Percentiles rank a stretch among this genome's conserved stretches.
phyloP scores from a whole-genome alignment of 176 grass and related monocot genomes.

The Miscanthus lutarioriparius region DNA sequence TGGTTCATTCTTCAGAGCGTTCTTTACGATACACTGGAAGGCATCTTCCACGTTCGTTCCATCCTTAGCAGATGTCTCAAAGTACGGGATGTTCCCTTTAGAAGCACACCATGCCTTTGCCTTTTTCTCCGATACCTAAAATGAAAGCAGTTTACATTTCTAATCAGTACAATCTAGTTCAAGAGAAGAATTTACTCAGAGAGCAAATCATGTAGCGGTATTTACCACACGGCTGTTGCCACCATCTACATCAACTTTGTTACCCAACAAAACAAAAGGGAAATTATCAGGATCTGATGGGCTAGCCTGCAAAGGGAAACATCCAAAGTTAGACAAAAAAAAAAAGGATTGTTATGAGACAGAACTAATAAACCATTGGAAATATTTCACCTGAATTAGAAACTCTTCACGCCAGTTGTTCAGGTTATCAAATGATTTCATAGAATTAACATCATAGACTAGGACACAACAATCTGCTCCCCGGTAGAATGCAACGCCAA shows the following conservation, averaged over 20 bases:
- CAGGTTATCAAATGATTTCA: slow-evolving; percentile 88
- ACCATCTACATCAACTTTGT: slow-evolving; percentile 83
- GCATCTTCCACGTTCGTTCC: slow-evolving; percentile 91
- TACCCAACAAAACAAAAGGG: slow-evolving; percentile 83
- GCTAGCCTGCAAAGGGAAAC: slow-evolving; percentile 58
- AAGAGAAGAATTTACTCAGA: background rate
- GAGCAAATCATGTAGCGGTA: background rate
- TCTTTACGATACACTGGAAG: slow-evolving; percentile 87
- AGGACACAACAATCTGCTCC: slow-evolving; percentile 92
- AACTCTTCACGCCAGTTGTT: slow-evolving; percentile 89
- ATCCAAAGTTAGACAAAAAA: slow-evolving; percentile 25
- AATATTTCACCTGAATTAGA: slow-evolving; percentile 70
- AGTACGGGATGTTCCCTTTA: slow-evolving; percentile 93
- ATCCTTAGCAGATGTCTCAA: slow-evolving; percentile 97
- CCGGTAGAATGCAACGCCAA: slow-evolving; percentile 88
- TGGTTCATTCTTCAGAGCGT: slow-evolving; percentile 92
- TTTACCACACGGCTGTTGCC: slow-evolving; percentile 82
- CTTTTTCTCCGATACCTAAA: slow-evolving; percentile 97
- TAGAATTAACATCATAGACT: slow-evolving; percentile 80
- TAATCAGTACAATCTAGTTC: background rate
- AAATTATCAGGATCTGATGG: slow-evolving; percentile 86
- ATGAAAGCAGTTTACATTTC: slow-evolving; percentile 1
- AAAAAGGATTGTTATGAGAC: background rate
- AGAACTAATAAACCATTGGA: background rate
- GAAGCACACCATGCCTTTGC: slow-evolving; percentile 91